Evolutionary conservation across 352 stramenopile genomes (phyloP).

Genomic region (Globisporangium takayamanum): DNA sequence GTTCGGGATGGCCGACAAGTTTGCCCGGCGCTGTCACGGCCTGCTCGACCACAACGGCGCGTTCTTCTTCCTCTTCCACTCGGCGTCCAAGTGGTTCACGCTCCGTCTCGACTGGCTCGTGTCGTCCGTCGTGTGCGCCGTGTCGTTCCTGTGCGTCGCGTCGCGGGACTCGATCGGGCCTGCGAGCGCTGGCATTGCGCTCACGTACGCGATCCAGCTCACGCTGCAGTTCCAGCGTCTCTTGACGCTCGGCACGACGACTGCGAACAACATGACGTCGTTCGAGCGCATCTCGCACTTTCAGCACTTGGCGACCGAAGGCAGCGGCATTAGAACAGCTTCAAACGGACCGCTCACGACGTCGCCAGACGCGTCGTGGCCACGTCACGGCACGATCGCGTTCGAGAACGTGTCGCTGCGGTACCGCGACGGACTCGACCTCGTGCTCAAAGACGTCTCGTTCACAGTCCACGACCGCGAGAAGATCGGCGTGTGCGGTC

Average conservation of each 20-base stretch:
- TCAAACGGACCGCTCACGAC: too few species aligned
- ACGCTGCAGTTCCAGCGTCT: conserved; percentile 29
- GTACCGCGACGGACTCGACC: conserved; percentile 25
- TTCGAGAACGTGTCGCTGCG: conserved; percentile 26
- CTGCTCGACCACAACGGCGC: conserved; percentile 12
- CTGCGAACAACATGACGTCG: conserved; percentile 20
- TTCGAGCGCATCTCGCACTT: conserved; percentile 17
- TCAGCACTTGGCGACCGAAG: conserved; percentile 2
- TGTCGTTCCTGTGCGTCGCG: conserved; percentile 11
- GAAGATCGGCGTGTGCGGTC: conserved; percentile 29
- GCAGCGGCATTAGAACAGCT: too few species aligned
- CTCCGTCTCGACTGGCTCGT: conserved; percentile 18
- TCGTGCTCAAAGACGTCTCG: conserved; percentile 24
- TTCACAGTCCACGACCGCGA: conserved; percentile 18
- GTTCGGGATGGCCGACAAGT: conserved; percentile 11
- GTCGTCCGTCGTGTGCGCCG: conserved; percentile 6
- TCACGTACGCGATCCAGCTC: conserved; percentile 19
- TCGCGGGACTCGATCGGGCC: conserved; percentile 8
- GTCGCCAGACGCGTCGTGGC: too few species aligned
- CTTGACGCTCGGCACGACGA: conserved; percentile 6
- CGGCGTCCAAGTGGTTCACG: conserved; percentile 12
- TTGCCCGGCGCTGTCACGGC: background rate
- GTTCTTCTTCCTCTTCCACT: conserved; percentile 14
- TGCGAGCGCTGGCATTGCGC: conserved; percentile 12
- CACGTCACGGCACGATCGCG: too few species aligned